Evolutionary conservation across 257 asterid genomes (phyloP), one percentile per base, ranked within the genome.

Genomic region (Plantago major): DNA sequence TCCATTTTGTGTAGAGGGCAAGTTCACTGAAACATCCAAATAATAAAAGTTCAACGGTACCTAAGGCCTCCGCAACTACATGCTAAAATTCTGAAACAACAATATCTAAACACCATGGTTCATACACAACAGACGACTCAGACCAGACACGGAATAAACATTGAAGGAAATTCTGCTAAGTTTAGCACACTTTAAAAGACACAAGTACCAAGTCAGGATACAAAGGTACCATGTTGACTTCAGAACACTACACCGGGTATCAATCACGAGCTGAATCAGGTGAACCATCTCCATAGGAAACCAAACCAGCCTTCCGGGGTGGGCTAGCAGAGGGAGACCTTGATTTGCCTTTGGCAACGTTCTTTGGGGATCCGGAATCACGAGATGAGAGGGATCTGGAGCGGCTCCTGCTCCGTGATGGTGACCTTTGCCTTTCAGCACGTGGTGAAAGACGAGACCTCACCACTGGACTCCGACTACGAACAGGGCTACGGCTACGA

Each of bases 281-380:
- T n/a, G 94, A 86, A 40, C 86, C 97, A 57, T 87, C 94, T 12
- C 79, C 96, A 54, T 90, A 90, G 4, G 96, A 81, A 49, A 88
- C 98, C 47, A 90, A 73, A 54, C 93, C 93, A 0, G 87, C 42
- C 79, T 81, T 85, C 14, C 72, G 63, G n/a, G 94, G 86, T 17
- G 94, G 79, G 11, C 85, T 81, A 48, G 70, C 81, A 19, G 97
- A 86, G 2, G 82, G 71, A 9, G 95, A 90, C 70, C 81, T 78
- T 4, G 94, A 77, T 43, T 64, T 73, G 43, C 72, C 84, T 63
- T 78, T 82, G 65, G 64, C 72, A 6, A 56, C 62, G 15, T 55
- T 82, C 78, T 70, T 76, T 5, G 95, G 95, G 54, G 89, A 78
- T 55, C 14, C 79, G 5, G 94, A 84, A 50, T 56, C 81, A 4